Evolutionary conservation across 306 rosid genomes (phyloP).

Genomic region (Cucurbita argyrosperma): DNA sequence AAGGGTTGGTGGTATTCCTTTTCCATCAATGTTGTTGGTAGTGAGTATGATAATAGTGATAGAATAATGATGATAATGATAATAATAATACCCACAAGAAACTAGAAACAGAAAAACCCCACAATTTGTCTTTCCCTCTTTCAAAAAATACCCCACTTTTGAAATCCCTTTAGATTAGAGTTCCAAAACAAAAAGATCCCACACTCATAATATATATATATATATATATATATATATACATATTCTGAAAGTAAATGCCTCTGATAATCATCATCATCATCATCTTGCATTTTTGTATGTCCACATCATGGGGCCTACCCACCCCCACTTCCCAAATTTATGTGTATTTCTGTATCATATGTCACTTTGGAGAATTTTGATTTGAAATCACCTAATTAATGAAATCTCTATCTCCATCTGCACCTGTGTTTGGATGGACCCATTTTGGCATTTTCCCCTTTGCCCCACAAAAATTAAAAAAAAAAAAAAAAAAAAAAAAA

Average conservation of each 20-base stretch:
- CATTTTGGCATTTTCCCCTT: neutral
- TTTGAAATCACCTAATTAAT: neutral
- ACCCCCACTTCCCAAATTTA: neutral
- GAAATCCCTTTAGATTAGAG: neutral
- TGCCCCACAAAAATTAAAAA: neutral
- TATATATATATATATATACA: no score
- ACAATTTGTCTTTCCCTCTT: neutral
- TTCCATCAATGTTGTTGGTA: neutral
- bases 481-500: no score
- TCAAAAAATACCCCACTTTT: neutral
- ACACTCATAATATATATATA: neutral
- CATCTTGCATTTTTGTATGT: neutral
- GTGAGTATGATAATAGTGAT: no score
- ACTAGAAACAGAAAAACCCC: neutral
- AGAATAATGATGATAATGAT: no score
- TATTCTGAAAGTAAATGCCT: no score
- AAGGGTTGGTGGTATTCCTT: neutral
- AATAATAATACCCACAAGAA: neutral
- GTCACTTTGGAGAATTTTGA: slow-evolving; percentile 3
- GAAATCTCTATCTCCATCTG: neutral
- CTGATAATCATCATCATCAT: neutral
- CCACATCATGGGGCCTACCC: neutral
- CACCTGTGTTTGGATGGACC: neutral
- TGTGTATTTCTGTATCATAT: slow-evolving; percentile 1
- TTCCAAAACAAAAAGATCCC: neutral